Evolutionary conservation across 192 early-diverging fungal genomes (phyloP), one percentile per base, ranked within the genome.

Genomic region (Coemansia sp.): DNA sequence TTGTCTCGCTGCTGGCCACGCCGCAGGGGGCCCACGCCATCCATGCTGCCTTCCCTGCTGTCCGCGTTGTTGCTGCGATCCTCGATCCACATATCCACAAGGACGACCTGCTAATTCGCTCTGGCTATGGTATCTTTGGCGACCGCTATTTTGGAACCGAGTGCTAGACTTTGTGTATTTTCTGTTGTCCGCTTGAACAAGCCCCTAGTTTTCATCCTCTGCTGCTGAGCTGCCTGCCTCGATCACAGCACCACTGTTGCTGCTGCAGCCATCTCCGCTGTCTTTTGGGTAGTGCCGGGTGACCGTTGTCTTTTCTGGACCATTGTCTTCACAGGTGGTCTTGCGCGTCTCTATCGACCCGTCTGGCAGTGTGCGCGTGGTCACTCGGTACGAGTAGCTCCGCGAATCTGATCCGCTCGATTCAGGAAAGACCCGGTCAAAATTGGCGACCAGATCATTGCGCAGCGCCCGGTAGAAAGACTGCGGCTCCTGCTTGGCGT

Each of bases 91-190:
- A 80, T 38, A 51, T 91, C 12, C 67, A 77, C 36, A 61, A 79
- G 26, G 74, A 83, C 22, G 83, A 79, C 17, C 60, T 87, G 34
- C 81, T 78, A 40, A 82, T 92, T 56, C 81, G 82, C 42, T 86
- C 89, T 22, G 92, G 92, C 7, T 84, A 89, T 57, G 92, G 92
- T 12, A 81, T 91, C 63, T 95, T 95, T 86, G 86, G 85, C 38
- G 77, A 76, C 53, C 70, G 78, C 35, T 82, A 82, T 53, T 82
- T 82, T 69, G 69, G 69, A 13, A 72, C 68, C 19, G 68, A 72
- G 42, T 47, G 27, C 46, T 72, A 36, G 36, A 10, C 17, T 0
- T 25, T 23, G 22, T 26, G 36, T 31, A 29, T 20, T 48, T 22
- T 23, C 8, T 46, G 38, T 38, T 17, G n/a, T 12, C 10, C 44